Conservation (phyloP, 257 asterid species). For the Solanum phureja region DNA sequence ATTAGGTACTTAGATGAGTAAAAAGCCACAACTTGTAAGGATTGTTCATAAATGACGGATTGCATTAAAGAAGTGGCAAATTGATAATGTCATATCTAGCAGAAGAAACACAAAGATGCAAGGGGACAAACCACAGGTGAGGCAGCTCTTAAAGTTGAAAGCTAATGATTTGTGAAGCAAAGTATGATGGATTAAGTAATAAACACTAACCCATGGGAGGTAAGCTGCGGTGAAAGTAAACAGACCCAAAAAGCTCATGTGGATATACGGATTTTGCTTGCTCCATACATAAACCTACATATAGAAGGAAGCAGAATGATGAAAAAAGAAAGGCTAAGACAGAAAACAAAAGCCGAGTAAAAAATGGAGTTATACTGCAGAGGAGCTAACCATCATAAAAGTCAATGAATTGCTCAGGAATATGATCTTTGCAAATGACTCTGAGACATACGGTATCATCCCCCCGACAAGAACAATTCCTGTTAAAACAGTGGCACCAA, state of each 20-base stretch:
- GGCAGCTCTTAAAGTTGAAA: background rate
- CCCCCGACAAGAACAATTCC: slow-evolving; percentile 91
- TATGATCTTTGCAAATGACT: slow-evolving; percentile 84
- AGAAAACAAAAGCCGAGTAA: background rate
- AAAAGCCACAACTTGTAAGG: background rate
- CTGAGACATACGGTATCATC: slow-evolving; percentile 95
- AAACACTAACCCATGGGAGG: slow-evolving; percentile 89
- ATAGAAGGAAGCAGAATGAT: background rate
- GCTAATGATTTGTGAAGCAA: background rate
- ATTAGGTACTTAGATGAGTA: background rate
- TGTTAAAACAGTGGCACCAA: slow-evolving; percentile 89
- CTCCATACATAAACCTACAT: slow-evolving; percentile 98
- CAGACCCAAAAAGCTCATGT: slow-evolving; percentile 97
- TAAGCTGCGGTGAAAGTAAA: slow-evolving; percentile 98
- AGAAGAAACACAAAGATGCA: background rate
- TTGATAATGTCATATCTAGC: background rate
- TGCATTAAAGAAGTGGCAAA: background rate
- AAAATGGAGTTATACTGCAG: background rate
- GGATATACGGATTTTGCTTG: slow-evolving; percentile 97
- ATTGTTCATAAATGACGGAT: background rate
- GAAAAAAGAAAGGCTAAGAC: background rate
- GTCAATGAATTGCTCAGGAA: slow-evolving; percentile 99
- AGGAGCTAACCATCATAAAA: slow-evolving; percentile 88
- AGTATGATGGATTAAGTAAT: background rate
- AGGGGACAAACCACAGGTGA: background rate